Evolutionary conservation across 1,139 yeast genomes (phyloP).

Genomic region (Lodderomyces beijingensis): DNA sequence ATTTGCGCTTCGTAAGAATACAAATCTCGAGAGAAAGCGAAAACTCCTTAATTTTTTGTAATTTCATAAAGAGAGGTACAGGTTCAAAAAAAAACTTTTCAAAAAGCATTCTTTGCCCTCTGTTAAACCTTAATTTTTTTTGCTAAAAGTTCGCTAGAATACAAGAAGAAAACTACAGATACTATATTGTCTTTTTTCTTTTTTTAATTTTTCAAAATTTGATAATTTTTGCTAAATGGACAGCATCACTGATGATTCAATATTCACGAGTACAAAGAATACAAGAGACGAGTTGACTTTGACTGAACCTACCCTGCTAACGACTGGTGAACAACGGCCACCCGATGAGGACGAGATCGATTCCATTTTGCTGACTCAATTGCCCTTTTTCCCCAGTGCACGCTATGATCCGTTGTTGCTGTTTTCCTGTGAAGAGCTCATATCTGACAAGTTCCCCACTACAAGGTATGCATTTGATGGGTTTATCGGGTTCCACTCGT

Average conservation of each 20-base stretch:
- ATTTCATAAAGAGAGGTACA: too few relatives aligned
- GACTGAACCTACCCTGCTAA: too few relatives aligned
- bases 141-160: too few relatives aligned
- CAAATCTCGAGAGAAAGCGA: too few relatives aligned
- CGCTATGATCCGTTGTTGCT: constrained; percentile 18
- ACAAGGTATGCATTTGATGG: constrained; percentile 28
- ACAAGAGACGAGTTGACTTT: neutral
- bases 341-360: neutral
- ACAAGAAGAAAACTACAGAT: too few relatives aligned
- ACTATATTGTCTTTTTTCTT: too few relatives aligned
- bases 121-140: too few relatives aligned
- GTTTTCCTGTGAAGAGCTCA: constrained; percentile 18
- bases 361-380: constrained; percentile 9
- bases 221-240: constrained; percentile 3
- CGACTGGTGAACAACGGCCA: neutral
- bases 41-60: constrained; percentile 6
- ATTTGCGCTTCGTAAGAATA: too few relatives aligned
- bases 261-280: constrained; percentile 1
- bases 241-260: constrained; percentile 1
- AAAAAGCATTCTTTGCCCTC: too few relatives aligned
- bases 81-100: too few relatives aligned
- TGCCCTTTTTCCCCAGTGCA: constrained; percentile 22
- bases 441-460: constrained; percentile 19
- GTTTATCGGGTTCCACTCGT: constrained; percentile 27
- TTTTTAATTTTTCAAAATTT: too few relatives aligned